phyloP scores from a whole-genome alignment of 768 basidiomycete species.

The Crepidotus variabilis region DNA sequence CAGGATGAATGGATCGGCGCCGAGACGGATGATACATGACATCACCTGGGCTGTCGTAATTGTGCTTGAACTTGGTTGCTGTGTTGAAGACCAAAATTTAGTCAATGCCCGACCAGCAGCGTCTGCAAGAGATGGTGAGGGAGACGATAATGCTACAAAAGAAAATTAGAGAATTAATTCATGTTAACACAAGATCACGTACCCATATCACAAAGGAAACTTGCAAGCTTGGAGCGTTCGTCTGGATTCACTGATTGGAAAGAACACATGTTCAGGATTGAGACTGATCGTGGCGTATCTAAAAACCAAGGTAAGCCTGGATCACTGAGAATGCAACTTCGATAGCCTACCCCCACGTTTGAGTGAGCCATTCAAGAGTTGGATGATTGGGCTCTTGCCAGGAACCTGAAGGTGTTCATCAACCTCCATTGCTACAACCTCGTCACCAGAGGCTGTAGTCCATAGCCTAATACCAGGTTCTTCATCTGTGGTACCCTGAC shows the following conservation, averaged over 20 bases:
- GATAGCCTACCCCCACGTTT: slow-evolving; percentile 12
- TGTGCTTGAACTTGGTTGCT: slow-evolving; percentile 14
- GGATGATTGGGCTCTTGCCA: slow-evolving; percentile 18
- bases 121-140: slow-evolving; percentile 2
- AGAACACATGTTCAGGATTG: slow-evolving; percentile 32
- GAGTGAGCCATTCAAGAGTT: slow-evolving; percentile 24
- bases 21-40: slow-evolving; percentile 37
- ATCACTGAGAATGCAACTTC: not conserved
- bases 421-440: slow-evolving; percentile 3
- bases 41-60: slow-evolving; percentile 32
- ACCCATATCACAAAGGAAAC: slow-evolving; percentile 17
- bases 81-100: slow-evolving; percentile 11
- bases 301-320: not conserved
- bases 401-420: slow-evolving; percentile 13
- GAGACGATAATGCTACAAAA: slow-evolving; percentile 3
- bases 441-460: not conserved
- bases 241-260: not conserved
- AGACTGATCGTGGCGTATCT: slow-evolving; percentile 38
- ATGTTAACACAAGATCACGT: not conserved
- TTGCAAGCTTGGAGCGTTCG: slow-evolving; percentile 6
- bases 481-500: slow-evolving; percentile 7
- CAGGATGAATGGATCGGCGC: slow-evolving; percentile 35
- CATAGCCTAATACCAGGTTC: slow-evolving; percentile 15
- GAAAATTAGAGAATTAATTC: not conserved
- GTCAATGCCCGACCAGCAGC: slow-evolving; percentile 11